Evolutionary conservation across 331 rosid genomes (phyloP), one percentile per base, ranked within the genome.

Genomic region (Acacia pycnantha): DNA sequence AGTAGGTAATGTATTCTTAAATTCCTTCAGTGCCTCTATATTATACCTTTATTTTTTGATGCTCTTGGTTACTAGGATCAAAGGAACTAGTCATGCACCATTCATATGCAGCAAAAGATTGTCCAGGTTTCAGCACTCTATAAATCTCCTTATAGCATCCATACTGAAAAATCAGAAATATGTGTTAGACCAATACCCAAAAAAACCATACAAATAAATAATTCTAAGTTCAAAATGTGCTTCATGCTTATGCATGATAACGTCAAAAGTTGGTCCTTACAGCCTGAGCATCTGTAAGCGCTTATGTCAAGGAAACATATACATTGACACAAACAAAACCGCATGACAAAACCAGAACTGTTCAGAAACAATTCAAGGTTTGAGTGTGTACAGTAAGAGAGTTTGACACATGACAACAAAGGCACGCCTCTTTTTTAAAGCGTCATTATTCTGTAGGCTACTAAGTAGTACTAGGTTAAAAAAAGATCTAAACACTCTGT

Each of bases 61-160:
- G 98, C 68, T 90, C 89, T 84, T 74, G 88, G 84, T 95, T 95
- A 64, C 75, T 77, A 77, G 96, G 91, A 89, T 95, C 97, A 79
- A 90, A 95, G 54, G 94, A 48, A 86, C 92, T 87, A 33, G 98
- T 92, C 97, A 93, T 95, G 88, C 98, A 92, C 98, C 98, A 95
- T 81, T 95, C 98, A 79, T 92, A 93, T 41, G 98, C 98, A 77
- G 98, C 96, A 88, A 95, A 95, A 88, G 7, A 86, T 65, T 93
- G 97, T 41, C 98, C 98, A 29, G 98, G 98, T 87, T 93, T 93
- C 83, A 95, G 85, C 70, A 95, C 98, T 88, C 98, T 92, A 79
- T 84, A 92, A 53, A 95, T 90, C 88, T 95, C 98, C 81, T 93
- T 90, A 83, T 93, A 95, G 92, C 98, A 95, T 78, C 96, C 97